Conservation (phyloP, 2,329 filamentous ascomycete genomes). For the Fusarium algeriense region DNA sequence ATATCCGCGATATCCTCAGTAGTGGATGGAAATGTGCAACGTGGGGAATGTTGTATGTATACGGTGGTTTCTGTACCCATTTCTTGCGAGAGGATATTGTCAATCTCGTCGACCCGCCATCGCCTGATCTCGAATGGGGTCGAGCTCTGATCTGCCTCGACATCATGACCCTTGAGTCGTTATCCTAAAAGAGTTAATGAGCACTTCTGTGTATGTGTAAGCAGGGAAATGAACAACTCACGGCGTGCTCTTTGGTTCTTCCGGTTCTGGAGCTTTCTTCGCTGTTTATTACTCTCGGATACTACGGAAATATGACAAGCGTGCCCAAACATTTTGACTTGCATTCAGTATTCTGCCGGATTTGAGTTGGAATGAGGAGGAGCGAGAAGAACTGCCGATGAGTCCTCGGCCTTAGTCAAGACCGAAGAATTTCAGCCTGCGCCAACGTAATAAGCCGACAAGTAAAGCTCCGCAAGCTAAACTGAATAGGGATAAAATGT, state of each 20-base stretch:
- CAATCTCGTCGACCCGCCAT: background rate
- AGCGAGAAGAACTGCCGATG: background rate
- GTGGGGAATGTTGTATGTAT: fast-evolving
- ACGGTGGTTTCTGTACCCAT: fast-evolving
- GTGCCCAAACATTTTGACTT: too few relatives aligned
- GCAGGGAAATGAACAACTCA: background rate
- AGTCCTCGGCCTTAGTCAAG: too few relatives aligned
- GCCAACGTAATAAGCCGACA: too few relatives aligned
- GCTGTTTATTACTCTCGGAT: background rate
- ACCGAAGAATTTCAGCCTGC: too few relatives aligned
- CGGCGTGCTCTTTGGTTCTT: slow-evolving; percentile 12
- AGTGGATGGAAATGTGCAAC: fast-evolving
- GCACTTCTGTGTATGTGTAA: background rate
- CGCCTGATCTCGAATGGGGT: background rate
- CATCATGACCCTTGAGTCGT: background rate
- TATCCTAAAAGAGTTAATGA: background rate
- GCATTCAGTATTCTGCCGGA: background rate
- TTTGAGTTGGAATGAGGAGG: too few relatives aligned
- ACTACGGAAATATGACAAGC: background rate
- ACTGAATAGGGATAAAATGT: background rate
- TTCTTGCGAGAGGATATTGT: fast-evolving
- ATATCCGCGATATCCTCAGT: fast-evolving
- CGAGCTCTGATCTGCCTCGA: background rate
- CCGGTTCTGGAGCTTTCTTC: background rate
- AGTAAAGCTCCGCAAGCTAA: background rate